Evolutionary conservation across 352 stramenopile species (phyloP).

Genomic region (Pythium angustatum): DNA sequence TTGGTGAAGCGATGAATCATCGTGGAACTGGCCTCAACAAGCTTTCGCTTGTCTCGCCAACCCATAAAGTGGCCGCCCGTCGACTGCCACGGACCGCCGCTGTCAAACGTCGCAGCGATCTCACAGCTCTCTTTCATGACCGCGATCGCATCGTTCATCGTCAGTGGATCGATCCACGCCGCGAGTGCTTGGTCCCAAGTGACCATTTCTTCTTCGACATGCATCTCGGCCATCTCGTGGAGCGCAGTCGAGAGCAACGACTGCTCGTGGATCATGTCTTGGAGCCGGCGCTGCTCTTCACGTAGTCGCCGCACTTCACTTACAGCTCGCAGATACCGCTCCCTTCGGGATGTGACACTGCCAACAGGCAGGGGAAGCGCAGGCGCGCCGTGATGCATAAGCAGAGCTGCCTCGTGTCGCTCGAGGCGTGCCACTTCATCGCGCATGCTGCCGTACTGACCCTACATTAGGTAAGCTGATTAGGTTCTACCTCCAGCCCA

Average conservation of each 20-base stretch:
- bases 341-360: not conserved
- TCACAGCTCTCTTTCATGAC: constrained; percentile 24
- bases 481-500: not conserved
- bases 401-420: constrained; percentile 1
- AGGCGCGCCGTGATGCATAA: not conserved
- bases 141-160: constrained; percentile 14
- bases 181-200: constrained; percentile 18
- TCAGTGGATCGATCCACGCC: constrained; percentile 17
- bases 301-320: constrained; percentile 14
- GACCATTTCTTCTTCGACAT: constrained; percentile 21
- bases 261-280: constrained; percentile 21
- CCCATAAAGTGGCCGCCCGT: constrained; percentile 27
- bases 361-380: too few relatives aligned
- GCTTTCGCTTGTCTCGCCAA: constrained; percentile 29
- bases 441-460: constrained; percentile 16
- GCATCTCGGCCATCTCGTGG: constrained; percentile 13
- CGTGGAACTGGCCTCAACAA: constrained; percentile 16
- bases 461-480: constrained; percentile 14
- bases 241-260: constrained; percentile 13
- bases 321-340: constrained; percentile 15
- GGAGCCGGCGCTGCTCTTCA: constrained; percentile 15
- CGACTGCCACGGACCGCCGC: constrained; percentile 20
- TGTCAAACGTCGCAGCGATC: constrained; percentile 18
- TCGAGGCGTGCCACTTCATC: constrained; percentile 21
- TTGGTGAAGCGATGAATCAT: constrained; percentile 30